Evolutionary conservation across 805 yeast species (phyloP), one percentile per base, ranked within the genome.

Genomic region (Schwanniomyces yamadae): DNA sequence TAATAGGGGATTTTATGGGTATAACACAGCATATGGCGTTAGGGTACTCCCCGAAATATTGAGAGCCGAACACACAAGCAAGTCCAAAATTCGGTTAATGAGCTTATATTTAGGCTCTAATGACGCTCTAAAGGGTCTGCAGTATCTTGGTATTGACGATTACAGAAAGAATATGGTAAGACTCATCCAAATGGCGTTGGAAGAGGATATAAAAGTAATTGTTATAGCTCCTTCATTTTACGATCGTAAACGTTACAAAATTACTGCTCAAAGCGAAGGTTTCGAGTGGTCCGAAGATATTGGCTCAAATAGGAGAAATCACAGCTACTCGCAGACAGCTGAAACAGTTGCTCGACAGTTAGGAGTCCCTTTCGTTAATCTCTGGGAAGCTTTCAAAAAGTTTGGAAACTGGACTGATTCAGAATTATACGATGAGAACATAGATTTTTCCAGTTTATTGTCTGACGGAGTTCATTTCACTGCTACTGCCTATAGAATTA

Each of bases 31-130:
- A 23, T 80, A 80, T 61, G 88, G 77, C 0, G 50, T 66, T 7
- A 27, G 43, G 1, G 43, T 64, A 5, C 46, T 66, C 19, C 65
- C 63, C 12, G 58, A 66, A 31, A 46, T 85, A 4, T 57, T 87
- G 22, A 63, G 70, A 15, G 49, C 57, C 4, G 85, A 61, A 31
- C 45, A 45, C 33, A 48, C 43, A 3, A 33, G 36, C 1, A 37
- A 40, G 19, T 49, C 49, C 11, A 45, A 50, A 17, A 39, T 64
- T 22, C 58, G 80, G 42, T 59, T 74, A 31, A 65, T 78, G 40
- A 76, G 80, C 8, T 61, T 88, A 2, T 88, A 84, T 53, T 78
- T 86, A 48, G 96, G 96, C 4, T 75, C 95, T 10, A 89, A 89
- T 52, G 97, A 89, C 55, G 61, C 66, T 1, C 27, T 39, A 8